Conservation (phyloP, 768 basidiomycete genomes). For the Suillus americanus region DNA sequence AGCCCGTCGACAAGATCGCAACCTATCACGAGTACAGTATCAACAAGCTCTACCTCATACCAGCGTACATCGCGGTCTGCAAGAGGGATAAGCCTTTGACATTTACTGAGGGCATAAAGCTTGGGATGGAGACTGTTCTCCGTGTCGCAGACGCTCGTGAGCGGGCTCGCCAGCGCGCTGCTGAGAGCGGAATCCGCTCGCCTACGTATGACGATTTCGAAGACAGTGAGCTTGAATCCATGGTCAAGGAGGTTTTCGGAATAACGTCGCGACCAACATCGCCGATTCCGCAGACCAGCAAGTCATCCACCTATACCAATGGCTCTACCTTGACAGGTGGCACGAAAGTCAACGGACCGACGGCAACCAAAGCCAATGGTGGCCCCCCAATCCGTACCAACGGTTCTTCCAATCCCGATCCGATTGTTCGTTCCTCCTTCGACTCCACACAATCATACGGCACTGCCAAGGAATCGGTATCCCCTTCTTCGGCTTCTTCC, state of each 20-base stretch:
- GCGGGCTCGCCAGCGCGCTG: conserved; percentile 34
- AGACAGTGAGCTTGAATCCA: conserved; percentile 24
- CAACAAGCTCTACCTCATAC: conserved; percentile 34
- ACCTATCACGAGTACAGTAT: conserved; percentile 39
- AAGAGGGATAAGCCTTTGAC: conserved; percentile 36
- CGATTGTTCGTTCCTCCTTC: conserved; percentile 18
- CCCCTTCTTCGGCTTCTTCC: neutral
- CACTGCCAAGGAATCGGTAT: conserved; percentile 17
- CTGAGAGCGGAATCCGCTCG: conserved; percentile 30
- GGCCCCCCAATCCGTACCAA: conserved; percentile 21
- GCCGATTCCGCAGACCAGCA: conserved; percentile 12
- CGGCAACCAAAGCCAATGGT: conserved; percentile 19
- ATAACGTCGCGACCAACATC: conserved; percentile 29
- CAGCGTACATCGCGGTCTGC: conserved; percentile 36
- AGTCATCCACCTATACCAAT: conserved; percentile 12
- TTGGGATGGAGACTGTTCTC: conserved; percentile 40
- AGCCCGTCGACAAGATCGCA: conserved; percentile 36
- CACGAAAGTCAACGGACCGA: neutral
- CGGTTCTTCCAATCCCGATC: conserved; percentile 32
- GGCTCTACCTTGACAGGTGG: conserved; percentile 5
- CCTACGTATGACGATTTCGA: conserved; percentile 35
- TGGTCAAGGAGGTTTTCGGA: conserved; percentile 29
- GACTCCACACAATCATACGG: conserved; percentile 21
- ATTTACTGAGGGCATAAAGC: conserved; percentile 39
- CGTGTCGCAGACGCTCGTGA: conserved; percentile 41